phyloP scores from a whole-genome alignment of 2,329 filamentous ascomycete genomes.

The Cladosporium sp. region DNA sequence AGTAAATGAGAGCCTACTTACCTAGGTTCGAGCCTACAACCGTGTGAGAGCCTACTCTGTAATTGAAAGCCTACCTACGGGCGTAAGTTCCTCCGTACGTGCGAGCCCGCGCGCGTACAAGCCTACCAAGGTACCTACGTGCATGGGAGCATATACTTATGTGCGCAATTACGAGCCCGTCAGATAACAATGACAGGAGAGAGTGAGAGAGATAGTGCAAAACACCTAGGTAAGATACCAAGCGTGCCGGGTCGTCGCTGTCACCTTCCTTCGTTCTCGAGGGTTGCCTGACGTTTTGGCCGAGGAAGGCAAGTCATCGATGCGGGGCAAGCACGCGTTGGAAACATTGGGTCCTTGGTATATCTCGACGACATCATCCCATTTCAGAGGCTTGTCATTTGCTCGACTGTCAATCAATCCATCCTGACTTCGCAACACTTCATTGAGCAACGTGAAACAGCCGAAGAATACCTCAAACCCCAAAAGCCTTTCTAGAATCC shows the following conservation, averaged over 20 bases:
- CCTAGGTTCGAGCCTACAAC: too few species aligned
- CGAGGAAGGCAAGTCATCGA: neutral
- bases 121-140: too few species aligned
- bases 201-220: too few species aligned
- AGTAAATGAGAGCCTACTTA: too few species aligned
- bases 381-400: neutral
- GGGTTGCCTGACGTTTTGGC: neutral
- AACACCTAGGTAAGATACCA: too few species aligned
- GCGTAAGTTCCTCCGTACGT: too few species aligned
- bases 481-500: neutral
- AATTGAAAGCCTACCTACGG: too few species aligned
- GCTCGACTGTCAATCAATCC: neutral
- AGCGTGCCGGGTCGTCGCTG: neutral
- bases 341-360: neutral
- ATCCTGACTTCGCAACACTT: neutral
- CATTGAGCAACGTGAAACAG: neutral
- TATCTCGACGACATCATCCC: neutral
- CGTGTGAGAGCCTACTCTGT: too few species aligned
- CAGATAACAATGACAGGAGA: too few species aligned
- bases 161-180: too few species aligned
- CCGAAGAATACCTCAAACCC: neutral
- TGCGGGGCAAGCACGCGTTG: neutral
- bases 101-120: too few species aligned
- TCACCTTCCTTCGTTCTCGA: neutral
- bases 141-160: too few species aligned